Percentiles rank a stretch among this genome's conserved stretches.
Evolutionary conservation across 2,329 filamentous ascomycete genomes (phyloP).

Genomic region (Canariomyces notabilis): DNA sequence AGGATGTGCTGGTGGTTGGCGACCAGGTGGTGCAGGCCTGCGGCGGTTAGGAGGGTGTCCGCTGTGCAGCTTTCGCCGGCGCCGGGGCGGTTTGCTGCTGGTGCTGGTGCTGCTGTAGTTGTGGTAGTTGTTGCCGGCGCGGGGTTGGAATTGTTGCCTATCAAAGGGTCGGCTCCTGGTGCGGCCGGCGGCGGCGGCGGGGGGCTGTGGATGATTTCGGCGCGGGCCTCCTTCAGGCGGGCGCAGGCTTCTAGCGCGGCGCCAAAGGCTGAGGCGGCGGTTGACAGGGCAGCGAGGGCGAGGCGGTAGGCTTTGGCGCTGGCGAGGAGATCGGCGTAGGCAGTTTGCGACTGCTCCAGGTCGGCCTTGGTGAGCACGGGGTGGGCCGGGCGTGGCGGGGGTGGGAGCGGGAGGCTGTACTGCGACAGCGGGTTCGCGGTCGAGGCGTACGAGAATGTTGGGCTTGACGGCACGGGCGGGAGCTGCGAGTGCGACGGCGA

Average conservation of each 20-base stretch:
- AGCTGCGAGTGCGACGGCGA: conserved; percentile 53
- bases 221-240: conserved; percentile 61
- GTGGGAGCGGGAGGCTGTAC: conserved; percentile 57
- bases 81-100: conserved; percentile 39
- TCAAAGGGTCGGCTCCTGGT: too few relatives aligned
- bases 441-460: conserved; percentile 59
- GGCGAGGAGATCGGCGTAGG: conserved; percentile 57
- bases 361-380: conserved; percentile 59
- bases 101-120: conserved; percentile 46
- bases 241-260: conserved; percentile 62
- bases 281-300: conserved; percentile 56
- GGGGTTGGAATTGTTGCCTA: too few relatives aligned
- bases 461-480: conserved; percentile 57
- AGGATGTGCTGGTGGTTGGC: conserved; percentile 68
- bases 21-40: conserved; percentile 61
- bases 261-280: conserved; percentile 58
- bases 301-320: conserved; percentile 60
- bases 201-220: conserved; percentile 45
- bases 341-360: conserved; percentile 56
- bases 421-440: conserved; percentile 56
- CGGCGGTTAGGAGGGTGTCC: conserved; percentile 56
- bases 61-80: conserved; percentile 58
- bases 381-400: conserved; percentile 52
- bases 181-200: conserved; percentile 27
- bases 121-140: conserved; percentile 50